Conservation (phyloP, 169 alveolate genomes). For the Fabrea salina region DNA sequence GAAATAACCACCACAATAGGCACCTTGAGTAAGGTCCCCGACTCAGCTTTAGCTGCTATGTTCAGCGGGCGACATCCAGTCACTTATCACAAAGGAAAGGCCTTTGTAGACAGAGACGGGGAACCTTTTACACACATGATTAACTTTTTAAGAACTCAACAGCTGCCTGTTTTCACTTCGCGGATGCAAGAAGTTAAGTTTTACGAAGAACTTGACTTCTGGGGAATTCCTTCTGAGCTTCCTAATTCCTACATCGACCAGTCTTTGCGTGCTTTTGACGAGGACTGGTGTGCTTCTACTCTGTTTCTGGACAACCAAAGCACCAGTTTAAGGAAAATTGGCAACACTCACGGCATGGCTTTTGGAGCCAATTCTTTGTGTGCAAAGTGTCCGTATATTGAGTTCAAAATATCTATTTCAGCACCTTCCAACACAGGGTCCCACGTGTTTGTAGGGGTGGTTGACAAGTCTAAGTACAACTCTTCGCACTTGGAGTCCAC, state of each 20-base stretch:
- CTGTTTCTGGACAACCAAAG: constrained; percentile 40
- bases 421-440: constrained; percentile 53
- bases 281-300: constrained; percentile 68
- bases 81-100: constrained; percentile 53
- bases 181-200: constrained; percentile 47
- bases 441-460: constrained; percentile 69
- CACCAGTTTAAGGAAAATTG: constrained; percentile 46
- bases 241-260: constrained; percentile 19
- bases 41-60: constrained; percentile 57
- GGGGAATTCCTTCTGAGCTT: constrained; percentile 60
- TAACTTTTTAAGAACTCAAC: constrained; percentile 52
- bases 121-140: constrained; percentile 53
- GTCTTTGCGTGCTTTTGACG: constrained; percentile 45
- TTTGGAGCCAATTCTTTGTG: constrained; percentile 50
- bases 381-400: constrained; percentile 49
- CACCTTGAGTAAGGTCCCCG: constrained; percentile 50
- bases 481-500: constrained; percentile 57
- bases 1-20: constrained; percentile 51
- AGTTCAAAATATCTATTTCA: constrained; percentile 53
- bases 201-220: constrained; percentile 66
- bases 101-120: constrained; percentile 73
- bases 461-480: constrained; percentile 57
- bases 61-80: constrained; percentile 56
- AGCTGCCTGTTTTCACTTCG: constrained; percentile 49
- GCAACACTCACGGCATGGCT: constrained; percentile 58